Evolutionary conservation across 208 protist genomes (phyloP).

Genomic region (Leishmania gerbilli): DNA sequence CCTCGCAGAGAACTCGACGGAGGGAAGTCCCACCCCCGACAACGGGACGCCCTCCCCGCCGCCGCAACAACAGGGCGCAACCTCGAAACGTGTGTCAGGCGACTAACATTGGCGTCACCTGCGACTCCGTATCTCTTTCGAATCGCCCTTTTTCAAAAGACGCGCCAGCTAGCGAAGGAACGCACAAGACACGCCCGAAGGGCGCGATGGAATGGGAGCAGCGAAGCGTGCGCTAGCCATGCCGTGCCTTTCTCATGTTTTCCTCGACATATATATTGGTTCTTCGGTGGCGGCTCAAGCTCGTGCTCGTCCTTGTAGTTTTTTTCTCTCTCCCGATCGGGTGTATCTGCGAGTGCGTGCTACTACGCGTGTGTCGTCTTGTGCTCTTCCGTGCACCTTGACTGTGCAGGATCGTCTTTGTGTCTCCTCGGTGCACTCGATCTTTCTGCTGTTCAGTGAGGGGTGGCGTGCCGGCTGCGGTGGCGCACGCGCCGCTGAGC

Average conservation of each 20-base stretch:
- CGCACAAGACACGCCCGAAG: neutral
- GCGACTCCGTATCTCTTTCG: neutral
- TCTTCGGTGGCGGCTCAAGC: neutral
- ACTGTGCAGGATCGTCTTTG: neutral
- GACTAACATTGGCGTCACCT: neutral
- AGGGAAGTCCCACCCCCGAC: neutral
- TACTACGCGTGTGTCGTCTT: neutral
- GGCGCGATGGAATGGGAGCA: neutral
- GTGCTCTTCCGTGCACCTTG: neutral
- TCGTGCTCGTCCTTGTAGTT: neutral
- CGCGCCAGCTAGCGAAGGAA: neutral
- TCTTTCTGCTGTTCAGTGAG: neutral
- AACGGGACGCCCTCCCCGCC: too few relatives aligned
- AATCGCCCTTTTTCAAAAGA: neutral
- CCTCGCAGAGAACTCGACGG: conserved; percentile 10
- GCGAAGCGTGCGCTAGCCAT: neutral
- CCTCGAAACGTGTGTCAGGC: neutral
- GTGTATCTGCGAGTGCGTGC: neutral
- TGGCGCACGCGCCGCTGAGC: neutral
- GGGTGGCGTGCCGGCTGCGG: neutral
- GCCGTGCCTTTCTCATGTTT: neutral
- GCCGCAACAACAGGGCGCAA: neutral
- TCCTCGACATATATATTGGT: neutral
- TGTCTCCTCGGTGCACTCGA: neutral
- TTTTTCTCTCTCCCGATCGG: neutral